A percentile compares a stretch with the other conserved stretches of the same genome.
phyloP scores from a whole-genome alignment of 2,329 filamentous ascomycete species.

The Aspergillus intermedius region DNA sequence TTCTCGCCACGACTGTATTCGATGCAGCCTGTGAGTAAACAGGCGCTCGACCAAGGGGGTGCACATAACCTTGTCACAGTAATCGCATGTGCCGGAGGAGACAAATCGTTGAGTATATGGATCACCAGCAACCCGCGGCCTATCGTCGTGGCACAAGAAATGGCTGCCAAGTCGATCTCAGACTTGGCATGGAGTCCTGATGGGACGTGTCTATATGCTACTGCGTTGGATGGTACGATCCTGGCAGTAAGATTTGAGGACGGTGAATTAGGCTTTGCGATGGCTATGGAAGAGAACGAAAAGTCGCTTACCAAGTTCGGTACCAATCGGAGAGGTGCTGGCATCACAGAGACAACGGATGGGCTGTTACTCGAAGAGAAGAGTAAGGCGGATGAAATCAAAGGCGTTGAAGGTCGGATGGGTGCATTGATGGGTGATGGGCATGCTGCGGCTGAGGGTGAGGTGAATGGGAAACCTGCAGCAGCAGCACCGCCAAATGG shows the following conservation, averaged over 20 bases:
- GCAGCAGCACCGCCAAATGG: constrained; percentile 39
- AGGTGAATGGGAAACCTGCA: constrained; percentile 42
- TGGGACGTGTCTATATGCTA: constrained; percentile 77
- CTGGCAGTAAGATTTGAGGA: constrained; percentile 73
- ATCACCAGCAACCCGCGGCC: constrained; percentile 92
- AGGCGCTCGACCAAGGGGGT: constrained; percentile 38
- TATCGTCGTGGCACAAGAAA: constrained; percentile 80
- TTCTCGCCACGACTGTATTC: constrained; percentile 91
- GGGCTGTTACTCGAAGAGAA: constrained; percentile 80
- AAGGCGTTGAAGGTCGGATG: constrained; percentile 89
- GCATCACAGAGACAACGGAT: constrained; percentile 87
- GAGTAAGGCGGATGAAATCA: constrained; percentile 85
- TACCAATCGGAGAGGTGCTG: constrained; percentile 76
- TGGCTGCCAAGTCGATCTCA: constrained; percentile 85
- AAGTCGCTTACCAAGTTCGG: constrained; percentile 90
- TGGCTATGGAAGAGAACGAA: constrained; percentile 80
- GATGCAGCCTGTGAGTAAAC: constrained; percentile 54
- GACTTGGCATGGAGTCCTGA: constrained; percentile 93
- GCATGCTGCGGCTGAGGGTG: constrained; percentile 48
- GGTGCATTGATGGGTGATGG: constrained; percentile 94
- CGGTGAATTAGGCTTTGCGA: constrained; percentile 84
- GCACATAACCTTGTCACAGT: constrained; percentile 64
- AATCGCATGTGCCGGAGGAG: constrained; percentile 92
- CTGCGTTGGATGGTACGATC: constrained; percentile 84
- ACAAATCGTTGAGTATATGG: constrained; percentile 95